Evolutionary conservation across 768 basidiomycete species (phyloP), one percentile per base, ranked within the genome.

Genomic region (Mycena kentingensis): DNA sequence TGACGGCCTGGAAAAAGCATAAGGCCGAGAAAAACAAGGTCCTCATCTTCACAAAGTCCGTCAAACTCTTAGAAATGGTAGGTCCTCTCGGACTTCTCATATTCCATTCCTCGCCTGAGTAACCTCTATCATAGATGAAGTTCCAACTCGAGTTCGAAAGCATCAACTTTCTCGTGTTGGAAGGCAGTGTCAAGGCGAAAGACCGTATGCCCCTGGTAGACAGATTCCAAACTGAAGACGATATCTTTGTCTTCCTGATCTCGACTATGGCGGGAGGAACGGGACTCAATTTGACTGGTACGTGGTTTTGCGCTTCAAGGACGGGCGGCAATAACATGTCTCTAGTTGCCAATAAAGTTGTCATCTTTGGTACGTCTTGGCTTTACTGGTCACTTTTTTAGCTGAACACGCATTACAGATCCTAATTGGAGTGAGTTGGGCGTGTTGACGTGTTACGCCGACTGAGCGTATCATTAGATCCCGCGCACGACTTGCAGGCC

Each of bases 211-310:
- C 3, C 47, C 74, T 92, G 68, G 90, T 97, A 50, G 93, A 97
- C 64, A 67, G 74, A 59, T 97, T 96, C 63, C 87, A 97, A 55
- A 65, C 76, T 10, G 85, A 93, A 55, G 78, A 85, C 0, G 74
- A 84, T 19, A 68, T 90, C 36, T 93, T 85, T 64, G 70, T 94
- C 35, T 93, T 96, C 66, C 73, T 96, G 46, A 93, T 97, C 49
- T 94, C 92, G 5, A 97, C 93, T 0, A 74, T 92, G 46, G 93
- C 93, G 3, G 95, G 95, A 1, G 95, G 94, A 2, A 92, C 90
- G 5, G 94, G 94, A 2, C 72, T 97, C 38, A 97, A 95, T 64
- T 70, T 97, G 41, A 93, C 91, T 15, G 76, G 74, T 72, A 54
- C 43, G 49, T 21, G 49, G 31, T 18, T 36, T 24, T 27, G 42